These are phyloP conservation scores for Leccinum colubrinum DNA, from an alignment of 1,284 basidiomycete genomes.

Conservation along the genomic window DNA sequence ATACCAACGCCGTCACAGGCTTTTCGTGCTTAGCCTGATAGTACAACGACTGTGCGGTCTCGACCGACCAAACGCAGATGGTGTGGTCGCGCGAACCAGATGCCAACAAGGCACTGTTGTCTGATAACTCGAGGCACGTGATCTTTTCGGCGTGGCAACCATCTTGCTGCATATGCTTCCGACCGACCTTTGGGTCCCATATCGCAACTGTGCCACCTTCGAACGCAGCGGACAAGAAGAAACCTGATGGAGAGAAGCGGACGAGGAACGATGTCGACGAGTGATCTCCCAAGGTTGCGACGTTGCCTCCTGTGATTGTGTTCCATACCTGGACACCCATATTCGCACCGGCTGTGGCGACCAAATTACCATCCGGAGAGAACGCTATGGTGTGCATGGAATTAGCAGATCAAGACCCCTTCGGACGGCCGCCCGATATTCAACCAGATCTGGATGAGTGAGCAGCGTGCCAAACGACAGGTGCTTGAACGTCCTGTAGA, in stretches of 20 bases:
- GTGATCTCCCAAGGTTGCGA: conserved; percentile 21
- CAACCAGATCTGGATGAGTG: background rate
- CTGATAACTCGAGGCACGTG: conserved; percentile 22
- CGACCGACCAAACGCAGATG: conserved; percentile 23
- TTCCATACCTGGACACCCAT: conserved; percentile 26
- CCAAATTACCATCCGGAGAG: conserved; percentile 11
- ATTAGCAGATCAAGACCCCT: background rate
- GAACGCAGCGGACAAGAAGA: conserved; percentile 20
- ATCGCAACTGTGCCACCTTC: conserved; percentile 14
- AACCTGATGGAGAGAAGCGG: conserved; percentile 24
- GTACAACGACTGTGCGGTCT: conserved; percentile 4
- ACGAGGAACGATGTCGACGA: conserved; percentile 17
- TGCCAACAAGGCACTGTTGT: conserved; percentile 17
- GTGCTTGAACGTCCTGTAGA: conserved; percentile 14
- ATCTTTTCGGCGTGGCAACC: conserved; percentile 16
- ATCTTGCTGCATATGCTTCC: conserved; percentile 17
- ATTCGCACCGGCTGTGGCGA: conserved; percentile 18
- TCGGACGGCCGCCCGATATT: background rate
- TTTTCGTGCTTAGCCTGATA: conserved; percentile 13
- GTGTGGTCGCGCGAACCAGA: conserved; percentile 22
- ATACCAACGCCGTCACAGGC: conserved; percentile 13
- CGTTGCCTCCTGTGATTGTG: conserved; percentile 18
- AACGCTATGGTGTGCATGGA: conserved; percentile 18
- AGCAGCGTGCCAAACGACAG: conserved; percentile 10
- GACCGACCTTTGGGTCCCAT: conserved; percentile 16